phyloP scores from a whole-genome alignment of 306 rosid species.

The Cicer pinnatifidum region DNA sequence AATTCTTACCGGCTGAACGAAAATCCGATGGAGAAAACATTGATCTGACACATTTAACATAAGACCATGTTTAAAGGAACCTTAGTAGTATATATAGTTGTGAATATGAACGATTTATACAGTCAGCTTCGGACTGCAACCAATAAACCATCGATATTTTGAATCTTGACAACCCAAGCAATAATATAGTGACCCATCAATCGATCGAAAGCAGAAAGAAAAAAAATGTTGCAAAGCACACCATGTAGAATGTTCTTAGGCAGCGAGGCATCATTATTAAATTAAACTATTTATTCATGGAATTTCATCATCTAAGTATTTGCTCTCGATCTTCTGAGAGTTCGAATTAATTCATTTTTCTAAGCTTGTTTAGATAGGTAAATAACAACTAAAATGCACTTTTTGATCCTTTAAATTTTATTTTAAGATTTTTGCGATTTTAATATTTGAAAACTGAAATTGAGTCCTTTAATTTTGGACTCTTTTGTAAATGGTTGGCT shows the following conservation, averaged over 20 bases:
- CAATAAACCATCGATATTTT: neutral
- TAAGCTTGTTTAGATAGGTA: too few relatives aligned
- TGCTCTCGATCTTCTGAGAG: neutral
- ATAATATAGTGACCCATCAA: constrained; percentile 32
- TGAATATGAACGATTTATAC: neutral
- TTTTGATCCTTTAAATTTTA: too few relatives aligned
- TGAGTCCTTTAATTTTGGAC: too few relatives aligned
- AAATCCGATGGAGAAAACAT: neutral
- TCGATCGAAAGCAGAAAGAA: neutral
- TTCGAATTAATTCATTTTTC: neutral
- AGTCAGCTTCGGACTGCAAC: neutral
- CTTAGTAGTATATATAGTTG: neutral
- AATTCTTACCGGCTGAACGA: neutral
- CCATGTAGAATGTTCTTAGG: neutral
- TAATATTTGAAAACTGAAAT: too few relatives aligned
- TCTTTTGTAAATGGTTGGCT: too few relatives aligned
- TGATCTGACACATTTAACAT: neutral
- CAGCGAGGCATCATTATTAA: neutral
- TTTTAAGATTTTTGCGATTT: too few relatives aligned
- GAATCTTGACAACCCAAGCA: constrained; percentile 8
- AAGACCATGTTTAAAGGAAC: too few relatives aligned
- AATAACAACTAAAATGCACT: too few relatives aligned
- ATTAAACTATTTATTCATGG: neutral
- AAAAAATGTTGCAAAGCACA: neutral
- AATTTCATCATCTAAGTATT: neutral